A percentile compares a stretch with the other conserved stretches of the same genome.
phyloP scores from a whole-genome alignment of 768 basidiomycete species.

The Phanerodontia chrysosporium region DNA sequence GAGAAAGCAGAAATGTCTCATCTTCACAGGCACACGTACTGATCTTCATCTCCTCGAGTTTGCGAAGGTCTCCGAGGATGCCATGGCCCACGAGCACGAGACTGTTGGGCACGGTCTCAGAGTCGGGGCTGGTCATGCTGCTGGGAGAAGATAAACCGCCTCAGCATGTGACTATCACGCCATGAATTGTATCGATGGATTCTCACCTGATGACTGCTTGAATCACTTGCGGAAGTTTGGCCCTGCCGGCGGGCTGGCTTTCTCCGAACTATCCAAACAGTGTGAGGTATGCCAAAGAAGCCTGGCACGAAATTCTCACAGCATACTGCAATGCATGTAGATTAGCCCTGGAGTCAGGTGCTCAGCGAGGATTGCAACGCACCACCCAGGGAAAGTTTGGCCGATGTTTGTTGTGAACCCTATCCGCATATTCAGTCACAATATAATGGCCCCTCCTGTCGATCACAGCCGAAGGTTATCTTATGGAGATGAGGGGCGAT shows the following conservation, averaged over 20 bases:
- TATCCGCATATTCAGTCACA: conserved; percentile 65
- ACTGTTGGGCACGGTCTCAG: conserved; percentile 63
- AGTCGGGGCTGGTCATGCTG: conserved; percentile 71
- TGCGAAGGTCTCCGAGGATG: conserved; percentile 49
- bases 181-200: neutral
- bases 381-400: conserved; percentile 76
- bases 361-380: conserved; percentile 27
- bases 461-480: neutral
- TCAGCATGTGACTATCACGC: conserved; percentile 1
- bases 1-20: neutral
- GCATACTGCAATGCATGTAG: conserved; percentile 46
- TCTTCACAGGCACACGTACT: conserved; percentile 41
- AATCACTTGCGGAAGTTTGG: conserved; percentile 66
- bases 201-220: conserved; percentile 68
- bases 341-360: conserved; percentile 16
- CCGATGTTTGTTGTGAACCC: conserved; percentile 54
- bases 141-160: conserved; percentile 31
- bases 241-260: conserved; percentile 62
- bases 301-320: conserved; percentile 36
- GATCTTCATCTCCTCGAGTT: conserved; percentile 76
- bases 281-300: conserved; percentile 3
- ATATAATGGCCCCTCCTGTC: conserved; percentile 65
- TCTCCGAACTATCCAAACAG: conserved; percentile 60
- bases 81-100: conserved; percentile 72
- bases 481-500: neutral